Conservation (phyloP, 2,329 filamentous ascomycete genomes). For the Emmonsia crescens region DNA sequence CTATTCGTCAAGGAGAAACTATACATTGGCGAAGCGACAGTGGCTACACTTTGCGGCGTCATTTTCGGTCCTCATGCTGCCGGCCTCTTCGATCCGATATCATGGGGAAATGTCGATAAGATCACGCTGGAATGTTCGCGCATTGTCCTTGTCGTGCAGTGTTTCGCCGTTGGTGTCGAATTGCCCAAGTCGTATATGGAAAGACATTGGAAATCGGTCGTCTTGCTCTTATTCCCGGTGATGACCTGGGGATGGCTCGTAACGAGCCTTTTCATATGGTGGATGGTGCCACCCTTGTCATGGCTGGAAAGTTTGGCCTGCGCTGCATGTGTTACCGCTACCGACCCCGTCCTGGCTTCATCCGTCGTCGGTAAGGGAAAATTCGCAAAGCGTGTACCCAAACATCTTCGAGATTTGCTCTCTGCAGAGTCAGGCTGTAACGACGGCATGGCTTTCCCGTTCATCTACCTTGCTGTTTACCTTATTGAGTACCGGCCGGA, state of each 20-base stretch:
- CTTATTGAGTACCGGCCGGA: conserved; percentile 69
- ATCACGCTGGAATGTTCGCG: conserved; percentile 61
- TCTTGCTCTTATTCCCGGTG: conserved; percentile 78
- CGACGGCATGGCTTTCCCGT: conserved; percentile 98
- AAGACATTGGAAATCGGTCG: conserved; percentile 87
- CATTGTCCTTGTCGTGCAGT: conserved; percentile 61
- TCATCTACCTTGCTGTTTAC: conserved; percentile 86
- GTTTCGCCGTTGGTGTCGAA: conserved; percentile 62
- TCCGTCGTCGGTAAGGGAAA: conserved; percentile 98
- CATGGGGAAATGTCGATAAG: conserved; percentile 57
- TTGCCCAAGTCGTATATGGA: conserved; percentile 80
- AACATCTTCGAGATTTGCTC: conserved; percentile 88
- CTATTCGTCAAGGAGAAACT: conserved; percentile 96
- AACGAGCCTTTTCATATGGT: conserved; percentile 90
- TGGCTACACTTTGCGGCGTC: conserved; percentile 62
- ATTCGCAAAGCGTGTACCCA: conserved; percentile 93
- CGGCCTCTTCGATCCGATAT: conserved; percentile 48
- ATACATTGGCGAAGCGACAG: conserved; percentile 97
- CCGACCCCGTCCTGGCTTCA: conserved; percentile 90
- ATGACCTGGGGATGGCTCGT: conserved; percentile 86
- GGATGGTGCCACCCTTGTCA: conserved; percentile 63
- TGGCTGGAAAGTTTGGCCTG: conserved; percentile 85
- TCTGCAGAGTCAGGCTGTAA: conserved; percentile 98
- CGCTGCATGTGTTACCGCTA: conserved; percentile 91
- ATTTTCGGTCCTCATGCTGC: conserved; percentile 60